Base-by-base conservation (phyloP, 2,329 filamentous ascomycete genomes). In the Fusarium fujikuroi region DNA sequence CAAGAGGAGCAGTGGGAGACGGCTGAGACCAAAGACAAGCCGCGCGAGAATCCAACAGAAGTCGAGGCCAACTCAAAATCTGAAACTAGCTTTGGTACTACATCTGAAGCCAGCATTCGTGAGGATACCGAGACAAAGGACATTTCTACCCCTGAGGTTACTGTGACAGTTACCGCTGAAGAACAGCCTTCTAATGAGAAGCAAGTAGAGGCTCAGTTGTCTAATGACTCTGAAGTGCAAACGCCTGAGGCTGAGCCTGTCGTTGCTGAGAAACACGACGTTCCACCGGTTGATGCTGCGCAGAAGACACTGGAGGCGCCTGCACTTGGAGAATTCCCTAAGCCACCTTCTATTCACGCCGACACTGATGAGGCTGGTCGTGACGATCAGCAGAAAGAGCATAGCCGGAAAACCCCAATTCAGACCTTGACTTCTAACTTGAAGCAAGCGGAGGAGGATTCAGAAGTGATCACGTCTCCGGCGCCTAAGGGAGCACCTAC, bases 31-130 rank as follows among this genome's bases (percentile, higher is more conserved):
- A 62, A 30, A 40, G 56, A 76, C 25, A 30, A 49, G 28, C 25
- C 66, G 37, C 64, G 21, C 19, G 57, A 69, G 44, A 23, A 47
- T 14, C 50, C 66, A 14, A 50, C 47, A 30, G 66, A 69, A 23
- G 59, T 70, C n/a, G 70, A 74, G 34, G 39, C 53, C 36, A 69
- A 63, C 46, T 69, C 73, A 21, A 76, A 73, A 36, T 74, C 70
- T 18, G 70, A 76, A 64, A 75, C 70, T 15, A 74, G 59, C 47
- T 47, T 73, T 37, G 70, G 52, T 23, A 74, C 57, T 42, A 70
- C 63, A 15, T 44, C 65, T 36, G 52, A 64, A 40, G 65, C 70
- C 11, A 73, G 66, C 46, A 64, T 72, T 47, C 70, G 40, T 28
- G 61, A 59, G 39, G 56, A 75, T 10, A 46, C 30, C 12, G 63